phyloP scores from a whole-genome alignment of 2,329 filamentous ascomycete genomes.

The Epichloe sibirici region DNA sequence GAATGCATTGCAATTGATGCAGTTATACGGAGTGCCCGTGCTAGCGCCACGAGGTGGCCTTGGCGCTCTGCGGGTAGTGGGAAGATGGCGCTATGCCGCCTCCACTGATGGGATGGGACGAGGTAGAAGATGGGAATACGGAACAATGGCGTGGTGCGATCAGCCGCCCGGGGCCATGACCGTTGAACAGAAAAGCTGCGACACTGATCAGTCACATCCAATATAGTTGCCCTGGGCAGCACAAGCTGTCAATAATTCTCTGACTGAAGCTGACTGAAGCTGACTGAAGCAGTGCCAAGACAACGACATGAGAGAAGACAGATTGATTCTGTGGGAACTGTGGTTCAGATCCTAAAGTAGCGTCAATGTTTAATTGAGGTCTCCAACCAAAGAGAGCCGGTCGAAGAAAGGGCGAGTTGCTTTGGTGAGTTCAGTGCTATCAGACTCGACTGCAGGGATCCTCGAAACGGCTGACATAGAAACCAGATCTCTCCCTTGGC shows the following conservation, averaged over 20 bases:
- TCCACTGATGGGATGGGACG: no score
- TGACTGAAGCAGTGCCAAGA: background rate
- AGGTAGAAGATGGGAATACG: no score
- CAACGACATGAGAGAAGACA: background rate
- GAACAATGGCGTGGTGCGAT: no score
- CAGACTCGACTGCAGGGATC: background rate
- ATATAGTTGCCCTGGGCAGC: background rate
- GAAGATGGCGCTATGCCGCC: no score
- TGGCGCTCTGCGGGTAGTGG: no score
- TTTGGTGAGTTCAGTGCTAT: background rate
- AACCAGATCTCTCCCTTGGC: background rate
- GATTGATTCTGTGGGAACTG: background rate
- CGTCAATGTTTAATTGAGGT: conserved; percentile 5
- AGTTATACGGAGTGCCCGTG: no score
- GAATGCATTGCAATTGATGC: no score
- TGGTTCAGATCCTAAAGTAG: background rate
- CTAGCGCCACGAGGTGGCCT: no score
- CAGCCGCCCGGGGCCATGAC: no score
- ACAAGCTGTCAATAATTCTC: background rate
- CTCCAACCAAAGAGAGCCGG: background rate
- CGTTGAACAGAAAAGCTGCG: background rate
- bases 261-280: no score
- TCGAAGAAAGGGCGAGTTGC: background rate
- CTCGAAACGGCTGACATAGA: background rate
- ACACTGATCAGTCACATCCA: background rate